These are phyloP conservation scores for Micromonas pusilla DNA, from an alignment of 139 green algal species.

Conservation along the genomic window DNA sequence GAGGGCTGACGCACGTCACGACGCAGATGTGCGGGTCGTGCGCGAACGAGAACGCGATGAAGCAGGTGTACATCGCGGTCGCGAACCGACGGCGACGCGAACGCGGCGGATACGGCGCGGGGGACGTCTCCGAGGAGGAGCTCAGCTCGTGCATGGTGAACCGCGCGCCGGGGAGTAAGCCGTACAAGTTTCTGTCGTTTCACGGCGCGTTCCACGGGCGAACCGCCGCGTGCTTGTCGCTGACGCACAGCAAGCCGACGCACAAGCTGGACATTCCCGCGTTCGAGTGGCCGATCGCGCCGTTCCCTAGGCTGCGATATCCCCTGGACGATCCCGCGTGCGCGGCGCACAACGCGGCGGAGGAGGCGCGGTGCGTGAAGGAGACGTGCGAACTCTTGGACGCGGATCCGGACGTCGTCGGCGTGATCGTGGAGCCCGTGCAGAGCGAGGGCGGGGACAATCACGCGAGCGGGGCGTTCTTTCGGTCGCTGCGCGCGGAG, in stretches of 20 bases:
- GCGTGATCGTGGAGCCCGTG: constrained; percentile 11
- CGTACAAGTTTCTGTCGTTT: constrained; percentile 9
- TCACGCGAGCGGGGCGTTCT: constrained; percentile 8
- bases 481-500: not conserved
- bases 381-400: not conserved
- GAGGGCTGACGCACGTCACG: not conserved
- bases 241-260: constrained; percentile 9
- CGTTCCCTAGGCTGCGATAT: not conserved
- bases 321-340: not conserved
- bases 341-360: constrained; percentile 3
- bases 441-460: constrained; percentile 13
- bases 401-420: not conserved
- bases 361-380: not conserved
- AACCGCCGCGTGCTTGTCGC: not conserved
- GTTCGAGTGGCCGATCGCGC: not conserved
- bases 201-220: constrained; percentile 14
- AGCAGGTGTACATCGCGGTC: constrained; percentile 8
- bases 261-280: constrained; percentile 12
- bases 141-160: not conserved
- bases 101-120: not conserved
- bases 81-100: constrained; percentile 5
- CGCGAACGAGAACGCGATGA: constrained; percentile 19
- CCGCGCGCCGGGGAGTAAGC: not conserved
- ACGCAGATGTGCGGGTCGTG: constrained; percentile 12
- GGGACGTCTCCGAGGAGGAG: not conserved